Evolutionary conservation across 768 basidiomycete genomes (phyloP).

Genomic region (Flagelloscypha sp.): DNA sequence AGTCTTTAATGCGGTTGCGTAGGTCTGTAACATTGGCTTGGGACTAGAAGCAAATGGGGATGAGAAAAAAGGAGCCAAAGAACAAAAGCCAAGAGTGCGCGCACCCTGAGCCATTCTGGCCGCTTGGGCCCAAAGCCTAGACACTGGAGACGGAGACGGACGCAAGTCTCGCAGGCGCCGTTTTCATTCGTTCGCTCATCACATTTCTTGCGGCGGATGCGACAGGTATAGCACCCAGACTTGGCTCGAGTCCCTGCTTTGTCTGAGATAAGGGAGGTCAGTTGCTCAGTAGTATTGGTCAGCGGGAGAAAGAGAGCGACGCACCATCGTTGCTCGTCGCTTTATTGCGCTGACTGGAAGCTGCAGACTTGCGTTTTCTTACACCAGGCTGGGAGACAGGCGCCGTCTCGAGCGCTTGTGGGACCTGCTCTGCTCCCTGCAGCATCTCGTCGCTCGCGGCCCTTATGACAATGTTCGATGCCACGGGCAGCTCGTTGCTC

Average conservation of each 20-base stretch:
- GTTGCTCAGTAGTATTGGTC: too few species aligned
- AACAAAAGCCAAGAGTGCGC: constrained; percentile 20
- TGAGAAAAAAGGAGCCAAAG: constrained; percentile 3
- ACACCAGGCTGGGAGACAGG: constrained; percentile 11
- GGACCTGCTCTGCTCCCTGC: too few species aligned
- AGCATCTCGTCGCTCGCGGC: too few species aligned
- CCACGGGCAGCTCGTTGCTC: too few species aligned
- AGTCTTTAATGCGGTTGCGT: constrained; percentile 71
- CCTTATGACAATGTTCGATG: too few species aligned
- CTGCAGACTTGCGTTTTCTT: constrained; percentile 32
- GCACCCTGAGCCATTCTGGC: constrained; percentile 77
- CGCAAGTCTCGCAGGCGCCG: constrained; percentile 67
- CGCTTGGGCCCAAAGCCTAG: constrained; percentile 81
- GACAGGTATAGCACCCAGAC: constrained; percentile 84
- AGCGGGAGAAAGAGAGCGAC: too few species aligned
- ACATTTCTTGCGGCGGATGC: constrained; percentile 86
- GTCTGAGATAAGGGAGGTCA: too few species aligned
- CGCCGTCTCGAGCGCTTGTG: constrained; percentile 14
- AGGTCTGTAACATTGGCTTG: constrained; percentile 58
- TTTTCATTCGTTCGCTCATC: constrained; percentile 61
- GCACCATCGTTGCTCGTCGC: constrained; percentile 28
- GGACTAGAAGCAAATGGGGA: constrained; percentile 38
- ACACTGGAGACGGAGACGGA: constrained; percentile 74
- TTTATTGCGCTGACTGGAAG: constrained; percentile 34
- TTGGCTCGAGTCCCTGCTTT: constrained; percentile 82